Conservation (phyloP, 306 rosid species). For the Ormosia emarginata region DNA sequence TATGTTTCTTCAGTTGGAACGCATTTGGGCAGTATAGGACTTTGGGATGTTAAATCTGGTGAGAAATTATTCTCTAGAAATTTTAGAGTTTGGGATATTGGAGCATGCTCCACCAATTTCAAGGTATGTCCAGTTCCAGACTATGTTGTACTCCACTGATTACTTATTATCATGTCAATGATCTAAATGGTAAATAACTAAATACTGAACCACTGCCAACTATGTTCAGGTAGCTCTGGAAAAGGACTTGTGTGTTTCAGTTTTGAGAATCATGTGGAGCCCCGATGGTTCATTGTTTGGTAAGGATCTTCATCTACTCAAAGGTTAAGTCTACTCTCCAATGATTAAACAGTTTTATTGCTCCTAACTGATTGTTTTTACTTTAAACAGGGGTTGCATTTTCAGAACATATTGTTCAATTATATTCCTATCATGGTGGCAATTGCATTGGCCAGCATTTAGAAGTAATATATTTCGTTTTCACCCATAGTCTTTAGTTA, state of each 20-base stretch:
- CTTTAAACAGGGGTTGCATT: constrained; percentile 31
- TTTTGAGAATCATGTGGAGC: constrained; percentile 22
- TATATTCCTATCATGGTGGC: constrained; percentile 2
- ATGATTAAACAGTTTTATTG: neutral
- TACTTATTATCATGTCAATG: neutral
- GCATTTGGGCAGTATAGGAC: neutral
- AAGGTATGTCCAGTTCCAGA: constrained; percentile 9
- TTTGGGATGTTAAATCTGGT: constrained; percentile 8
- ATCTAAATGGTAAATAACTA: neutral
- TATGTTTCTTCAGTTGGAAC: constrained; percentile 31
- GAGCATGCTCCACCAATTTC: neutral
- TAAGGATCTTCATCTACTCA: constrained; percentile 14
- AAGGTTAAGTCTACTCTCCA: neutral
- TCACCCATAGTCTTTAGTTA: neutral
- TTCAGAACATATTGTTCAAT: constrained; percentile 20
- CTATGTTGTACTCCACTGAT: neutral
- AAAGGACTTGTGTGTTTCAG: neutral
- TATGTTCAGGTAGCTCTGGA: constrained; percentile 9
- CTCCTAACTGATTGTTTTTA: neutral
- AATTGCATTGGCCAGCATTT: neutral
- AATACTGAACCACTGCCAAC: neutral
- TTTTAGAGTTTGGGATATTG: neutral
- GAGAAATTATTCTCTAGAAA: neutral
- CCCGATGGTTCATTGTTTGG: constrained; percentile 26
- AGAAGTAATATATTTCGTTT: constrained; percentile 16